Evolutionary conservation across 768 basidiomycete genomes (phyloP).

Genomic region (Naganishia vaughanmartiniae): DNA sequence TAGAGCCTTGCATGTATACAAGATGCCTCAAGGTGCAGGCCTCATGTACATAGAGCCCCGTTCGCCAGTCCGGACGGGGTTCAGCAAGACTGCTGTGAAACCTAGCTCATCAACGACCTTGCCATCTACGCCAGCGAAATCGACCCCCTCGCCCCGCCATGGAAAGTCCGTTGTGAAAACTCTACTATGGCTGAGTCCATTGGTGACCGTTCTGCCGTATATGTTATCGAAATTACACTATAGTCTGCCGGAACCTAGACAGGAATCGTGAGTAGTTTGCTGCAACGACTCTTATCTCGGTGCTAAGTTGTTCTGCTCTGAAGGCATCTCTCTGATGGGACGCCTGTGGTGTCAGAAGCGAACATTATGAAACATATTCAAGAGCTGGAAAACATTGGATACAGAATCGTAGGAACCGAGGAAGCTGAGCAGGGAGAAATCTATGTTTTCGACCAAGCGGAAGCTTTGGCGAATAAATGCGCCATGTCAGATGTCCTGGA

Average conservation of each 20-base stretch:
- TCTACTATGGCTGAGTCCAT: slow-evolving; percentile 4
- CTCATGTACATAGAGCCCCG: slow-evolving; percentile 21
- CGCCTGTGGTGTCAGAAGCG: slow-evolving; percentile 36
- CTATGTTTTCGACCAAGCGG: slow-evolving; percentile 72
- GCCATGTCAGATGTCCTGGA: slow-evolving; percentile 67
- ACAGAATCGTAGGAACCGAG: slow-evolving; percentile 81
- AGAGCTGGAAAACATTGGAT: slow-evolving; percentile 74
- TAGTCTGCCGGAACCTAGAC: slow-evolving; percentile 14
- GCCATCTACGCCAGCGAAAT: not conserved
- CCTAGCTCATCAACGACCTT: not conserved
- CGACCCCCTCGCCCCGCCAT: not conserved
- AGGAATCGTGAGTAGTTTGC: not conserved
- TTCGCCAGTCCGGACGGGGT: slow-evolving; percentile 16
- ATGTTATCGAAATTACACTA: slow-evolving; percentile 17
- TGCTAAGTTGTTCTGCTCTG: not conserved
- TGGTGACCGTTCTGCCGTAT: slow-evolving; percentile 19
- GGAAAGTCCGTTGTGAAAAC: slow-evolving; percentile 5
- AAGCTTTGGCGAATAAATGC: slow-evolving; percentile 64
- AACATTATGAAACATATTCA: slow-evolving; percentile 41
- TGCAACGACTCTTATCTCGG: not conserved
- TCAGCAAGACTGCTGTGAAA: slow-evolving; percentile 8
- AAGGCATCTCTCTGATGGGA: slow-evolving; percentile 15
- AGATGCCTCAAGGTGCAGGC: slow-evolving; percentile 21
- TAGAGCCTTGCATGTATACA: not conserved
- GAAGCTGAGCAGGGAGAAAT: slow-evolving; percentile 81